Base-by-base conservation (phyloP, 306 rosid genomes). In the Vachellia pachyceras region DNA sequence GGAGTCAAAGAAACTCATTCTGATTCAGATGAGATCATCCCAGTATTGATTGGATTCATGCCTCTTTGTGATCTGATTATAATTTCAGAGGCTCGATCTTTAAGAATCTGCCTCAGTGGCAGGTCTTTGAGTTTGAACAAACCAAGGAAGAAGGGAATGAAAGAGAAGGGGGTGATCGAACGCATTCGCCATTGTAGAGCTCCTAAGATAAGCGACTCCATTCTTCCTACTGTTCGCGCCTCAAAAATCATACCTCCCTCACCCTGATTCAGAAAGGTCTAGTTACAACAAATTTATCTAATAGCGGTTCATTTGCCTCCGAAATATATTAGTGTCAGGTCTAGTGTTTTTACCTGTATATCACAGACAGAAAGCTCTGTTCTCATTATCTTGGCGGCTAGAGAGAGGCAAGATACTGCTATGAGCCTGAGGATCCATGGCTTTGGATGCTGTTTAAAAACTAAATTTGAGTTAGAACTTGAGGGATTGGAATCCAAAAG, bases 111-210 rank as follows among this genome's bases (percentile, higher is more conserved):
- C n/a, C n/a, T n/a, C n/a, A n/a, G n/a, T n/a, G n/a, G n/a, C 52
- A 88, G 83, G 78, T 89, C 92, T 58, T 85, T 81, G 75, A 86
- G 85, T 13, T 73, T 79, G 69, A 89, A 85, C 54, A 89, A 45
- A 76, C 86, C 77, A 46, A 85, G 69, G 89, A 94, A 90, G 77
- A 85, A 90, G 2, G 91, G 58, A n/a, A 91, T 3, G 79, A 94
- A 94, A 44, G 97, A 91, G 86, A 91, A 91, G 25, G 98, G 95
- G 13, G 97, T 94, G 75, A 91, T 88, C 5, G 98, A 94, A 6
- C 98, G 92, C 97, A 94, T 91, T 84, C 97, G 78, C 98, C 98
- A 94, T 77, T 94, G 76, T 5, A 94, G 80, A 68, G 89, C 93
- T 75, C 95, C 95, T 86, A 94, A 85, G 35, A 94, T 76, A 33